Base-by-base conservation (phyloP, 2,329 filamentous ascomycete genomes). In the Lecanosticta acicola region DNA sequence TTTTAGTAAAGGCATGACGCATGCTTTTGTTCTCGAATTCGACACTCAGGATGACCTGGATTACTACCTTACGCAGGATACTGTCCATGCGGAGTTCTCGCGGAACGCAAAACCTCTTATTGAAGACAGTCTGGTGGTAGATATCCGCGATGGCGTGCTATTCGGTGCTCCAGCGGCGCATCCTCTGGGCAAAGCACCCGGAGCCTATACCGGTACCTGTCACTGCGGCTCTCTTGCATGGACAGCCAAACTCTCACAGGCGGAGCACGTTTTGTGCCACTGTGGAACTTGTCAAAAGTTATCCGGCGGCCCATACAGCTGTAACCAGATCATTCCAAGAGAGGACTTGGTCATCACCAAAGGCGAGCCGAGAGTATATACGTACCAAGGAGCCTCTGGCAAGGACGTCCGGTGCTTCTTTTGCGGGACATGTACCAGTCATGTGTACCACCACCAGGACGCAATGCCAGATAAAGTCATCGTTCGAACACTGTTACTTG, bases 381-480 rank as follows among this genome's bases (percentile, higher is more conserved):
- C 54, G 1, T 66, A 66, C 24, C 57, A 56, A 36, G 64, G 64
- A 4, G 61, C 61, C 10, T 61, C 58, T 37, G 64, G 63, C 49
- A 68, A 65, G 39, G 56, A 59, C 35, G 64, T 68, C 20, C 54
- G 60, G 40, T 69, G 67, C 50, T 67, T 59, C 48, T 67, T 65
- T 45, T 69, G 66, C 46, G 50, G 55, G 14, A 66, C 54, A 3
- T 69, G 66, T 50, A 69, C 67, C 3, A 63, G 58, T 35, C 66
- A 69, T 46, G 61, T 69, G n/a, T 69, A 68, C 39, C 66, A 69
- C 45, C 61, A 66, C 33, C 67, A 68, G 46, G 63, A 65, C 36
- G 62, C 61, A 8, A 67, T 68, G 64, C 64, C 66, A 2, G 66
- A 66, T 7, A 66, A 66, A 44, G 59, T 67, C 17, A 68, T 70